Conservation (phyloP, 148 eudicot species). For the Suaeda aralocaspica region DNA sequence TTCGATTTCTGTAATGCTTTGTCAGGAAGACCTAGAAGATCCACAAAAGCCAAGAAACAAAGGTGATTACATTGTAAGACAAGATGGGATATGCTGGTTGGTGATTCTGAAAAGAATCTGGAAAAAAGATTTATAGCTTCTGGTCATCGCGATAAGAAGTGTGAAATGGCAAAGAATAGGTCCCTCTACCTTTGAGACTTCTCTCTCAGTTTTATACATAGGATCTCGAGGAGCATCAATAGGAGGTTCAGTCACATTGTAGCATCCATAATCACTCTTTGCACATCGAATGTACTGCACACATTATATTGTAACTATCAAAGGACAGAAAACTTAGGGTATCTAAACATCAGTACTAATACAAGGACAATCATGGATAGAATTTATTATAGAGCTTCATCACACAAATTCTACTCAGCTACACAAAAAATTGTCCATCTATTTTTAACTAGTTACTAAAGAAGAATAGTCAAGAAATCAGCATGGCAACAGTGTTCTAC, state of each 20-base stretch:
- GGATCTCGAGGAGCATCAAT: conserved; percentile 98
- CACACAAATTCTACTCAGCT: background rate
- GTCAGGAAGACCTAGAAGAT: conserved; percentile 73
- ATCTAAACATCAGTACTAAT: background rate
- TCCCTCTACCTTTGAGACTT: conserved; percentile 59
- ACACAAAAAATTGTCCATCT: background rate
- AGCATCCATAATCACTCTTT: conserved; percentile 85
- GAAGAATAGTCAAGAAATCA: background rate
- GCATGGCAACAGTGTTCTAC: background rate
- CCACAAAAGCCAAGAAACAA: conserved; percentile 12
- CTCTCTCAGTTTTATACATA: conserved; percentile 85
- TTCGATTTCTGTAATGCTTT: conserved; percentile 86
- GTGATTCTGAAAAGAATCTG: background rate
- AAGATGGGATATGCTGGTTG: background rate
- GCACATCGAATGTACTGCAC: conserved; percentile 94
- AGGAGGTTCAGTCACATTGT: conserved; percentile 92
- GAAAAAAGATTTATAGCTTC: background rate
- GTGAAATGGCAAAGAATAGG: background rate
- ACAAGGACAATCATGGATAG: background rate
- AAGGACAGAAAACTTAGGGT: background rate
- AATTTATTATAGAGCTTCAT: background rate
- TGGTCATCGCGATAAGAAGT: background rate
- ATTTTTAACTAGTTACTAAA: background rate
- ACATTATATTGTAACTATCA: background rate
- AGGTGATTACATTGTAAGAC: background rate